Evolutionary conservation across 225 moss, liverwort and hornwort genomes (phyloP).

Genomic region (Polytrichum commune): DNA sequence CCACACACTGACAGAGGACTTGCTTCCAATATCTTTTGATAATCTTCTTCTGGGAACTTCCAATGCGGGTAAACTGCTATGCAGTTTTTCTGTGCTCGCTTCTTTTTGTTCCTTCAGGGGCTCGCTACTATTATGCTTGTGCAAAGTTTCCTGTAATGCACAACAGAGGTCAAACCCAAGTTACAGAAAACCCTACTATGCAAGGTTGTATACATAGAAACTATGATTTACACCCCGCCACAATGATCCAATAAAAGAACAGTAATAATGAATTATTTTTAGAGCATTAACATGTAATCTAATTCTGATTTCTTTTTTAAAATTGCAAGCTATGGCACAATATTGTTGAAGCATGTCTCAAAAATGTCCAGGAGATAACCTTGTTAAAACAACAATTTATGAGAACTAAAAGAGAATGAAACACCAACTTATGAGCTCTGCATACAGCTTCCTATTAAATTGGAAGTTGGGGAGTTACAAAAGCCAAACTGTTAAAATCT

Average conservation of each 20-base stretch:
- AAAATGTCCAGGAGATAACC: too few species aligned
- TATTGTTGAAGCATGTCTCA: too few species aligned
- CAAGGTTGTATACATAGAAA: neutral
- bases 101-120: slow-evolving; percentile 12
- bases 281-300: too few species aligned
- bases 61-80: neutral
- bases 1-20: slow-evolving; percentile 4
- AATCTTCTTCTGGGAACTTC: neutral
- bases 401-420: too few species aligned
- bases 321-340: too few species aligned
- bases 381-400: too few species aligned
- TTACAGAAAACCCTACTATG: neutral
- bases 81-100: neutral
- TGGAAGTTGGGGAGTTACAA: neutral
- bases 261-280: too few species aligned
- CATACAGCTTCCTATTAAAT: too few species aligned
- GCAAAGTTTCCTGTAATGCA: slow-evolving; percentile 33
- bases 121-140: slow-evolving; percentile 24
- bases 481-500: neutral
- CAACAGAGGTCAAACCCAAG: too few species aligned
- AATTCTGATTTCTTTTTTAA: too few species aligned
- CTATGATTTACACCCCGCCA: neutral
- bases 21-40: neutral
- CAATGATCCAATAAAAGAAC: neutral
- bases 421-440: too few species aligned